These are phyloP conservation scores for Pestalotiopsis sp. DNA, from an alignment of 2,329 filamentous ascomycete genomes.

Conservation along the genomic window DNA sequence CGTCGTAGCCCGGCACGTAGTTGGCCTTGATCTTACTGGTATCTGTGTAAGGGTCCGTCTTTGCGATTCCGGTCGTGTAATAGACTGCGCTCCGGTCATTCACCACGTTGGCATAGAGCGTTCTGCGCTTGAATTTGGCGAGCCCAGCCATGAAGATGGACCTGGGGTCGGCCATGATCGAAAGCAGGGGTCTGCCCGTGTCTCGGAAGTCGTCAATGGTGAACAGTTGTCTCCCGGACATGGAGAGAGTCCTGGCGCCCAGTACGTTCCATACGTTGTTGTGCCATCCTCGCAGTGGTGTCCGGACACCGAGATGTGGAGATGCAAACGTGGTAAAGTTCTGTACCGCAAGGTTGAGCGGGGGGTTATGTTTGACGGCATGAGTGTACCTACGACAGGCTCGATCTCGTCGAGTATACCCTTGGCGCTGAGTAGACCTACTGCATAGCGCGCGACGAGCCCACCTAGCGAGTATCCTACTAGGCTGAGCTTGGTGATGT, in stretches of 20 bases:
- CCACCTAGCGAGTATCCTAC: constrained; percentile 91
- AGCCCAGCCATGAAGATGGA: constrained; percentile 86
- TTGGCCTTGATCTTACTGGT: constrained; percentile 69
- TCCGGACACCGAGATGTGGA: constrained; percentile 77
- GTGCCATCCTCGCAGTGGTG: constrained; percentile 66
- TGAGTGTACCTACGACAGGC: constrained; percentile 61
- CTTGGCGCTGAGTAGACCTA: constrained; percentile 80
- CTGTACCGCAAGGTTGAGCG: constrained; percentile 35
- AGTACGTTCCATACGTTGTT: constrained; percentile 80
- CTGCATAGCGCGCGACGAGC: constrained; percentile 80
- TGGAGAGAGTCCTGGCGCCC: constrained; percentile 77
- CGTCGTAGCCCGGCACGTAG: constrained; percentile 72
- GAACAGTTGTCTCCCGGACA: constrained; percentile 85
- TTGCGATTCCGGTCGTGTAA: constrained; percentile 80
- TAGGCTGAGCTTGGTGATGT: constrained; percentile 80
- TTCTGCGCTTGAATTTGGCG: constrained; percentile 72
- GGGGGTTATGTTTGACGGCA: not conserved
- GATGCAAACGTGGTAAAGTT: constrained; percentile 95
- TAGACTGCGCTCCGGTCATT: constrained; percentile 83
- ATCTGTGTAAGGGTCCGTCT: constrained; percentile 75
- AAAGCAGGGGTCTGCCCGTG: constrained; percentile 77
- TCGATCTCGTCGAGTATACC: constrained; percentile 78
- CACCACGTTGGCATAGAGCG: constrained; percentile 81
- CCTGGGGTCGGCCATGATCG: constrained; percentile 78
- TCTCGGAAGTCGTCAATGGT: constrained; percentile 83